These are phyloP conservation scores for Backusella sp. DNA, from an alignment of 192 early-diverging fungal species.

Conservation along the genomic window DNA sequence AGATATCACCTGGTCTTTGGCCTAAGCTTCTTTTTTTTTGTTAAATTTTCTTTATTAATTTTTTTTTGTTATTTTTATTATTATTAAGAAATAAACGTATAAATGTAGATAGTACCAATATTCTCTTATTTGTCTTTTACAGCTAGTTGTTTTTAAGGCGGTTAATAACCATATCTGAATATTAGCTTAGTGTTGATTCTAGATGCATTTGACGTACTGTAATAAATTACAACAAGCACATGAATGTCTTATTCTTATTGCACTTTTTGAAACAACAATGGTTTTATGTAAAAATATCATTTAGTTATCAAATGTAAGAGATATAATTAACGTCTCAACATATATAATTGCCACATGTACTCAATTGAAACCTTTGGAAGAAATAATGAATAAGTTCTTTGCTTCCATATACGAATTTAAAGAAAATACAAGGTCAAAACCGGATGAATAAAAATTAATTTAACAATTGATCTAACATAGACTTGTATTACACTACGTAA, in stretches of 20 bases:
- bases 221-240: not conserved
- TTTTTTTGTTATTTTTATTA: conserved; percentile 2
- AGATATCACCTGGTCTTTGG: conserved; percentile 52
- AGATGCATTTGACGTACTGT: not conserved
- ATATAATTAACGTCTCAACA: not conserved
- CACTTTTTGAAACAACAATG: not conserved
- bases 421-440: not conserved
- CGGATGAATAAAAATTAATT: not conserved
- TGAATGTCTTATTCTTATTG: not conserved
- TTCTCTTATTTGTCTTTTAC: not conserved
- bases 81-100: not conserved
- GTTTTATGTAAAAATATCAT: not conserved
- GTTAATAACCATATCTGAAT: not conserved
- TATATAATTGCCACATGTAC: not conserved
- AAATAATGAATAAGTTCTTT: not conserved
- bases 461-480: not conserved
- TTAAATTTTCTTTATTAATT: not conserved
- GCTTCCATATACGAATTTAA: not conserved
- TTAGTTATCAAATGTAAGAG: not conserved
- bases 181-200: not conserved
- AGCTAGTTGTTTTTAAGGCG: not conserved
- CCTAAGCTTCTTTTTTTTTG: conserved; percentile 11
- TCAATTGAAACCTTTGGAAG: not conserved
- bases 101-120: conserved; percentile 1
- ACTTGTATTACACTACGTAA: not conserved